These are phyloP conservation scores for Didymella keratinophila DNA, from an alignment of 2,329 filamentous ascomycete species.

Conservation along the genomic window DNA sequence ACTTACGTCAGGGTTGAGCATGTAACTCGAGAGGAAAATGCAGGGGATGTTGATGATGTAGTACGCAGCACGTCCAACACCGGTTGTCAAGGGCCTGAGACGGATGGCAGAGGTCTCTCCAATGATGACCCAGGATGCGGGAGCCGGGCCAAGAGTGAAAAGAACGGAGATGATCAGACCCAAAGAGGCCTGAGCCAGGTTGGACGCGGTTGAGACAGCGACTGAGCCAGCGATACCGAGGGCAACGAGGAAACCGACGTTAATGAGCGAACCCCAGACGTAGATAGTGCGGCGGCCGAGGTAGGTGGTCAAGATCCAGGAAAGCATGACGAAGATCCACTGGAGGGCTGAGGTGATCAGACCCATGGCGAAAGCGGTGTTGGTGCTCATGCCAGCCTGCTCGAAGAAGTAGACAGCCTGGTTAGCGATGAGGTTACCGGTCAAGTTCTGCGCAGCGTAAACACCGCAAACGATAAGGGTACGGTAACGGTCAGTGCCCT, in stretches of 20 bases:
- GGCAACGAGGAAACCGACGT: conserved; percentile 61
- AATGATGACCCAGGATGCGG: conserved; percentile 72
- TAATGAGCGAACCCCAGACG: conserved; percentile 65
- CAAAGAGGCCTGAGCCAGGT: conserved; percentile 66
- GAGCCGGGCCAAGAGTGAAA: conserved; percentile 69
- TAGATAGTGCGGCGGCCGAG: conserved; percentile 71
- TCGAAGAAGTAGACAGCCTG: conserved; percentile 69
- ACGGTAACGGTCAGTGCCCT: conserved; percentile 63
- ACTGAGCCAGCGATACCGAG: conserved; percentile 68
- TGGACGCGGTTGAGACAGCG: conserved; percentile 51
- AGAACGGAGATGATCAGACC: conserved; percentile 71
- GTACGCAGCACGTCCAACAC: conserved; percentile 69
- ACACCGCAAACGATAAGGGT: conserved; percentile 65
- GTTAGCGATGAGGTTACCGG: conserved; percentile 69
- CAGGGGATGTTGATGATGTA: conserved; percentile 71
- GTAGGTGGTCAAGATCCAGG: conserved; percentile 71
- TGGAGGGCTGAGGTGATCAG: conserved; percentile 72
- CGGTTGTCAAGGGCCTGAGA: conserved; percentile 70
- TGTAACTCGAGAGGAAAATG: conserved; percentile 68
- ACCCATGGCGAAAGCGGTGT: conserved; percentile 67
- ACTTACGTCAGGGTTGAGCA: conserved; percentile 63
- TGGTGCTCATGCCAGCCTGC: conserved; percentile 65
- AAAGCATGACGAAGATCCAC: conserved; percentile 69
- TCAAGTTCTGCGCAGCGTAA: conserved; percentile 68
- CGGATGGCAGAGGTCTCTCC: conserved; percentile 72